phyloP scores from a whole-genome alignment of 495 filamentous ascomycete genomes.

The Podospora sp. region DNA sequence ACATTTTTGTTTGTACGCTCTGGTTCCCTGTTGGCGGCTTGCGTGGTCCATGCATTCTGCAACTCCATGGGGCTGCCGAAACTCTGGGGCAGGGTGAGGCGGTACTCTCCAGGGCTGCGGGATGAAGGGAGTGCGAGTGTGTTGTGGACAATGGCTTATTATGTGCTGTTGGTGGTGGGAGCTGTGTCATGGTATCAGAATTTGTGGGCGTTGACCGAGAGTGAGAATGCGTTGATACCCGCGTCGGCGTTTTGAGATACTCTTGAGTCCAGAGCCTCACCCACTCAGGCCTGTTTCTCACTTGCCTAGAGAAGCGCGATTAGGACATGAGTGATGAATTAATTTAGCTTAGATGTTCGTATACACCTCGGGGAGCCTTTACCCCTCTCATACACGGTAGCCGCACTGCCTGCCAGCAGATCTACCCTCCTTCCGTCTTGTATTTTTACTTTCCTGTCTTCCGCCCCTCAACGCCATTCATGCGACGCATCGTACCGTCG shows the following conservation, averaged over 20 bases:
- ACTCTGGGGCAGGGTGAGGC: conserved; percentile 75
- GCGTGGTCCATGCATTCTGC: conserved; percentile 83
- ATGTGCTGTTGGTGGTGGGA: conserved; percentile 70
- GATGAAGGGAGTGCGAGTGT: conserved; percentile 21
- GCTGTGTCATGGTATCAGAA: conserved; percentile 66
- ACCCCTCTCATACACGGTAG: background rate
- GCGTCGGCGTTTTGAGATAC: conserved; percentile 32
- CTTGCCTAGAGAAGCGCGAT: background rate
- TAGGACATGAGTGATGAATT: background rate
- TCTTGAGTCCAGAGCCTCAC: background rate
- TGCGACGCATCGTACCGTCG: conserved; percentile 24
- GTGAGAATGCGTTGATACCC: conserved; percentile 47
- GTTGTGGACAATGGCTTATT: conserved; percentile 79
- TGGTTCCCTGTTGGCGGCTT: conserved; percentile 72
- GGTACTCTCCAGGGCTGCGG: conserved; percentile 22
- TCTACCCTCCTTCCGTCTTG: background rate
- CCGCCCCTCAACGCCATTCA: conserved; percentile 21
- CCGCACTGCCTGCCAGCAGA: background rate
- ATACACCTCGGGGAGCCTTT: background rate
- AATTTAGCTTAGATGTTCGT: background rate
- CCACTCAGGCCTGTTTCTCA: no score
- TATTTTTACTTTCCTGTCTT: background rate
- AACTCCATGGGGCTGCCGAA: conserved; percentile 90
- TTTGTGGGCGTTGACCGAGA: conserved; percentile 76
- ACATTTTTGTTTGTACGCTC: conserved; percentile 90